A percentile compares a stretch with the other conserved stretches of the same genome.
These are phyloP conservation scores for Mortierella sp. DNA, from an alignment of 371 early-diverging fungal genomes.

Conservation along the genomic window DNA sequence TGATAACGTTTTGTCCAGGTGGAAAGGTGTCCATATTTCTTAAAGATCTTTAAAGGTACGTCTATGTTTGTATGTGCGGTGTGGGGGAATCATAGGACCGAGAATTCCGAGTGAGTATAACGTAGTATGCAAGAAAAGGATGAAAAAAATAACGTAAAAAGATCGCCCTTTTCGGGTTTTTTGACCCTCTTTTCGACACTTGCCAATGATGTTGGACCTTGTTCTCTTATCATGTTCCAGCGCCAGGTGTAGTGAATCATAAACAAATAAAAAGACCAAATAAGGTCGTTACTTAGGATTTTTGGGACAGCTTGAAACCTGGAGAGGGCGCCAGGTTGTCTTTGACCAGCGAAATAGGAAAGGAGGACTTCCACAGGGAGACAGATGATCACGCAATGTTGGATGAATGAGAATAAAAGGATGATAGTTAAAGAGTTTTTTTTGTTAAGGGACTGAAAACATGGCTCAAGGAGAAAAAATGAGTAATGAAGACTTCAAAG, in stretches of 20 bases:
- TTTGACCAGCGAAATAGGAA: not conserved
- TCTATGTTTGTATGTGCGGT: not conserved
- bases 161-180: not conserved
- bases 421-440: not conserved
- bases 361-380: not conserved
- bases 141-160: not conserved
- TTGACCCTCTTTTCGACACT: not conserved
- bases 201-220: not conserved
- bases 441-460: not conserved
- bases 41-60: not conserved
- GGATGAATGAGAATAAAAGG: not conserved
- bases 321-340: constrained; percentile 8
- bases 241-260: not conserved
- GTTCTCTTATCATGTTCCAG: not conserved
- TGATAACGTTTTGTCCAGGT: not conserved
- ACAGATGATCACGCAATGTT: not conserved
- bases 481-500: not conserved
- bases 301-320: not conserved
- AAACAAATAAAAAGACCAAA: not conserved
- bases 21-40: not conserved
- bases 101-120: too few species aligned
- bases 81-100: too few species aligned
- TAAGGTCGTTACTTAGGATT: not conserved
- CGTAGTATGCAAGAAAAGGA: too few species aligned
- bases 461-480: not conserved